These are phyloP conservation scores for Cystobasidium sp. DNA, from an alignment of 1,284 basidiomycete species.

Conservation along the genomic window DNA sequence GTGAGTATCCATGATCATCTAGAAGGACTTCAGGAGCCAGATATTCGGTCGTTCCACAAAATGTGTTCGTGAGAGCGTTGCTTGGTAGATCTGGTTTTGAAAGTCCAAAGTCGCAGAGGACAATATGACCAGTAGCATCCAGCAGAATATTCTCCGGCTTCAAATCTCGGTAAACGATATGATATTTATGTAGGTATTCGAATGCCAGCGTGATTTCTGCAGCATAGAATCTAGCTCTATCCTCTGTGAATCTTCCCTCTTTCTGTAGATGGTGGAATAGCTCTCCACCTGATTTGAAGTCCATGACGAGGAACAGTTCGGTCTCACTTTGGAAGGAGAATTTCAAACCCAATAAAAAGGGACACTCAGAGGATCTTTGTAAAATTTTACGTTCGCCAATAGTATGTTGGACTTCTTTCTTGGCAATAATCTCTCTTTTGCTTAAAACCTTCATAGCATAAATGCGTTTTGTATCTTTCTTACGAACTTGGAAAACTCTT, in stretches of 20 bases:
- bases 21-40: constrained; percentile 98
- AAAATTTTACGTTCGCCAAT: constrained; percentile 99
- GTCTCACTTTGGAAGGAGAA: constrained; percentile 97
- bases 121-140: constrained; percentile 95
- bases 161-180: constrained; percentile 95
- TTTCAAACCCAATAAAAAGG: constrained; percentile 97
- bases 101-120: constrained; percentile 94
- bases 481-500: constrained; percentile 98
- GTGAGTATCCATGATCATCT: constrained; percentile 97
- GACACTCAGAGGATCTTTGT: constrained; percentile 88
- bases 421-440: constrained; percentile 97
- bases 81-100: constrained; percentile 93
- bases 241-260: constrained; percentile 90
- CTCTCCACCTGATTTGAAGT: constrained; percentile 98
- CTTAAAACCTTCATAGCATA: constrained; percentile 99
- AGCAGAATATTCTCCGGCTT: constrained; percentile 97
- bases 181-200: constrained; percentile 94
- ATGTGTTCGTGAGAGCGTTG: constrained; percentile 89
- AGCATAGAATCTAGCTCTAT: constrained; percentile 91
- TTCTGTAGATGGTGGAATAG: constrained; percentile 97
- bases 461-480: constrained; percentile 95
- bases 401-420: constrained; percentile 99
- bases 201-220: constrained; percentile 90
- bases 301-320: constrained; percentile 95
- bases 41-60: constrained; percentile 63